phyloP scores from a whole-genome alignment of 2,329 filamentous ascomycete species.

The Celoporthe dispersa region DNA sequence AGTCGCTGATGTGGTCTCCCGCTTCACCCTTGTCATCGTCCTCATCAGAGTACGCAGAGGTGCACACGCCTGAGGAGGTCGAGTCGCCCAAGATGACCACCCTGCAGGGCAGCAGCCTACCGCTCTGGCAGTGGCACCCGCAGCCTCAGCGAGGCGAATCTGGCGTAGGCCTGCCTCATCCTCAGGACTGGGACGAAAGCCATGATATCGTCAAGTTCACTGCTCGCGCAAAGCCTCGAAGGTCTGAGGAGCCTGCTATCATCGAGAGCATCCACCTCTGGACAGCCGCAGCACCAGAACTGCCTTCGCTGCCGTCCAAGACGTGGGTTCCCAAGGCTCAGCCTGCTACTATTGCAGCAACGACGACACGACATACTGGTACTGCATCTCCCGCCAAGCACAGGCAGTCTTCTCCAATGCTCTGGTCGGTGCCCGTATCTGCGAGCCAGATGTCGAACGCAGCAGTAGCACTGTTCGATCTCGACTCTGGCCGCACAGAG shows the following conservation, averaged over 20 bases:
- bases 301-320: constrained; percentile 8
- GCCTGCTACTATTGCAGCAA: neutral
- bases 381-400: neutral
- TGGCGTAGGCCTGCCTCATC: constrained; percentile 28
- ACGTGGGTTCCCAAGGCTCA: constrained; percentile 16
- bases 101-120: neutral
- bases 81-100: neutral
- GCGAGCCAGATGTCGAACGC: constrained; percentile 13
- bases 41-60: neutral
- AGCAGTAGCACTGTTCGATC: constrained; percentile 35
- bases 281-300: constrained; percentile 22
- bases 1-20: constrained; percentile 25
- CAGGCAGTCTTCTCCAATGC: constrained; percentile 3
- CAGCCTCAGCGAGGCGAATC: constrained; percentile 19
- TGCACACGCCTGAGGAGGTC: neutral
- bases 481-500: constrained; percentile 31
- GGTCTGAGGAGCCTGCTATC: constrained; percentile 20
- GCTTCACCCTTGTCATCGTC: neutral
- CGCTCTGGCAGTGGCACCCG: constrained; percentile 22
- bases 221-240: constrained; percentile 27
- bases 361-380: neutral
- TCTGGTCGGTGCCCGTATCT: constrained; percentile 31
- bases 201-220: constrained; percentile 25
- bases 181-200: constrained; percentile 29
- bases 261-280: constrained; percentile 33